phyloP scores from a whole-genome alignment of 2,329 filamentous ascomycete genomes.

The Pyricularia sp. region DNA sequence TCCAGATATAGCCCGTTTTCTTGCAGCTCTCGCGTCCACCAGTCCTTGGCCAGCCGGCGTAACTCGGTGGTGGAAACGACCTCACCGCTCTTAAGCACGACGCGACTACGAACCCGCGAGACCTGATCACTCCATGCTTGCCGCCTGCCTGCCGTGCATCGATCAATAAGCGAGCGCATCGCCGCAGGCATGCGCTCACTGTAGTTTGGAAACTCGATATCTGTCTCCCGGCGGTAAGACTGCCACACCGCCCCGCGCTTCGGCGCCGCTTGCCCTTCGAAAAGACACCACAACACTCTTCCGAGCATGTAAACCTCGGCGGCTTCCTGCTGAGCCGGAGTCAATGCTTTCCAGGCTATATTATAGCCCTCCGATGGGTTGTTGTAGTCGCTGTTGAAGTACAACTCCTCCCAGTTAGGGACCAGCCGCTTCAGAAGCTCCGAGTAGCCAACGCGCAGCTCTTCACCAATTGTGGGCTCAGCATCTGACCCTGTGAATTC shows the following conservation, averaged over 20 bases:
- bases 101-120: constrained; percentile 2
- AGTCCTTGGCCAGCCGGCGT: not conserved
- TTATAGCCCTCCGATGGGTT: constrained; percentile 40
- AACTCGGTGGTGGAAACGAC: constrained; percentile 1
- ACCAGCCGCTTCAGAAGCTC: constrained; percentile 28
- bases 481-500: constrained; percentile 18
- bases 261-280: constrained; percentile 45
- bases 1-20: constrained; percentile 4
- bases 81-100: constrained; percentile 4
- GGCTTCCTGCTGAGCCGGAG: constrained; percentile 36
- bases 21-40: constrained; percentile 2
- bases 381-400: constrained; percentile 22
- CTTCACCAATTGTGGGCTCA: constrained; percentile 19
- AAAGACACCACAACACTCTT: constrained; percentile 48
- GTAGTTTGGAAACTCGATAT: constrained; percentile 42
- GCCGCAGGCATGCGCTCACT: constrained; percentile 6
- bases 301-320: constrained; percentile 52
- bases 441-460: constrained; percentile 26
- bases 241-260: constrained; percentile 44
- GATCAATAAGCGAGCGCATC: constrained; percentile 7
- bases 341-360: constrained; percentile 41
- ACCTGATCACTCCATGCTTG: constrained; percentile 3
- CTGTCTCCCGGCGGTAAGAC: constrained; percentile 43
- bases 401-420: constrained; percentile 25
- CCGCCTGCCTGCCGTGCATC: constrained; percentile 6